Conservation (phyloP, 306 rosid genomes). For the Quercus parvula region DNA sequence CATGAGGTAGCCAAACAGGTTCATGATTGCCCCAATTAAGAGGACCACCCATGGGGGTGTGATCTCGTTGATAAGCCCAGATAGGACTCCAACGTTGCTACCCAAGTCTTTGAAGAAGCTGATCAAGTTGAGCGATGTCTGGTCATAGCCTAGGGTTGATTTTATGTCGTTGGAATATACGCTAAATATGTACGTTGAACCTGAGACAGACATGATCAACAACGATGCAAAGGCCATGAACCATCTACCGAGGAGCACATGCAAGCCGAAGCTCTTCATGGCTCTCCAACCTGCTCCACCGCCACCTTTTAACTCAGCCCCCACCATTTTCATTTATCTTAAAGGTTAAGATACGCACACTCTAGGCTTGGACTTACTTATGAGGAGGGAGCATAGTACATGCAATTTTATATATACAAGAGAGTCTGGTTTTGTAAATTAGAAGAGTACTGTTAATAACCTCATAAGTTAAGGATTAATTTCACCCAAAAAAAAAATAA, state of each 20-base stretch:
- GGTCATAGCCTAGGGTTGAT: slow-evolving; percentile 61
- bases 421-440: too few species aligned
- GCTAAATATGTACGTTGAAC: slow-evolving; percentile 63
- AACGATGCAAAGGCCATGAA: slow-evolving; percentile 60
- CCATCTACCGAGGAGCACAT: slow-evolving; percentile 57
- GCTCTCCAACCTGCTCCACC: slow-evolving; percentile 1
- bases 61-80: slow-evolving; percentile 64
- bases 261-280: slow-evolving; percentile 23
- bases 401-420: neutral
- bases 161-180: slow-evolving; percentile 56
- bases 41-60: slow-evolving; percentile 67
- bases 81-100: slow-evolving; percentile 47
- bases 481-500: too few species aligned
- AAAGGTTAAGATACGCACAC: neutral
- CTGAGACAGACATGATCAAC: slow-evolving; percentile 59
- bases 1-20: slow-evolving; percentile 75
- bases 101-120: slow-evolving; percentile 86
- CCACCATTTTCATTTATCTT: slow-evolving; percentile 19
- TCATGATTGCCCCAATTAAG: slow-evolving; percentile 49
- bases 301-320: neutral
- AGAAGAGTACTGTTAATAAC: too few species aligned
- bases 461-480: too few species aligned
- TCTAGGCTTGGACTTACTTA: too few species aligned
- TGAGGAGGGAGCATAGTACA: neutral
- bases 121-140: slow-evolving; percentile 60